Percentiles rank a stretch among this genome's conserved stretches.
phyloP scores from a whole-genome alignment of 2,329 filamentous ascomycete genomes.

The Amesomyces nigricolor region DNA sequence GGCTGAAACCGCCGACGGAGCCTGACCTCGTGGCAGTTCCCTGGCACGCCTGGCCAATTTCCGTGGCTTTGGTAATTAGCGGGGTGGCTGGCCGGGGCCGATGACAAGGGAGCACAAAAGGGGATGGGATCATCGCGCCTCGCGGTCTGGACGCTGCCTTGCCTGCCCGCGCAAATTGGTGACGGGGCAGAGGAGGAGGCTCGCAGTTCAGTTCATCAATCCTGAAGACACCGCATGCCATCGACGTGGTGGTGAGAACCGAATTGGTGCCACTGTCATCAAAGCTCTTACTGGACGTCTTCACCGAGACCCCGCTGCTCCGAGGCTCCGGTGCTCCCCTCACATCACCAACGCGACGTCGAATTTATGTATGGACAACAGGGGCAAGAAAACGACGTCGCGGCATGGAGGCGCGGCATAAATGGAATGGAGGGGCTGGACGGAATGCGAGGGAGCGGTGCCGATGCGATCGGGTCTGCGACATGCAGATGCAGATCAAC shows the following conservation, averaged over 20 bases:
- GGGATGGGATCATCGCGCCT: conserved; percentile 10
- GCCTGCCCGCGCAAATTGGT: neutral
- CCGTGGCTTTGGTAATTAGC: conserved; percentile 17
- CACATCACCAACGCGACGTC: too few species aligned
- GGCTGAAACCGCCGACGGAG: conserved; percentile 16
- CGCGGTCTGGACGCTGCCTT: conserved; percentile 10
- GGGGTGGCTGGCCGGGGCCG: conserved; percentile 7
- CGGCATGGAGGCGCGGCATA: neutral
- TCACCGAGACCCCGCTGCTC: neutral
- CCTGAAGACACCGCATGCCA: neutral
- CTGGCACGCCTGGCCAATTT: conserved; percentile 14
- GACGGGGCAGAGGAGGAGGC: neutral
- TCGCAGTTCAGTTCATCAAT: neutral
- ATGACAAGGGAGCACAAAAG: neutral
- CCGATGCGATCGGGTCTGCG: neutral
- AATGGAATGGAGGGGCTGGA: neutral
- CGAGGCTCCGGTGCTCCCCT: too few species aligned
- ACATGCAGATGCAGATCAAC: conserved; percentile 12
- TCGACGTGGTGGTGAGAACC: neutral
- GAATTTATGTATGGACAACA: neutral
- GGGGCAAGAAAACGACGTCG: neutral
- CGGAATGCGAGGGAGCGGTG: neutral
- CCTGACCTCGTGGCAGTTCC: conserved; percentile 19
- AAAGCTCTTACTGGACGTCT: neutral
- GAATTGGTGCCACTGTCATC: too few species aligned